Percentiles rank a stretch among this genome's conserved stretches.
These are phyloP conservation scores for Lichina pygmaea DNA, from an alignment of 495 filamentous ascomycete species.

Conservation along the genomic window DNA sequence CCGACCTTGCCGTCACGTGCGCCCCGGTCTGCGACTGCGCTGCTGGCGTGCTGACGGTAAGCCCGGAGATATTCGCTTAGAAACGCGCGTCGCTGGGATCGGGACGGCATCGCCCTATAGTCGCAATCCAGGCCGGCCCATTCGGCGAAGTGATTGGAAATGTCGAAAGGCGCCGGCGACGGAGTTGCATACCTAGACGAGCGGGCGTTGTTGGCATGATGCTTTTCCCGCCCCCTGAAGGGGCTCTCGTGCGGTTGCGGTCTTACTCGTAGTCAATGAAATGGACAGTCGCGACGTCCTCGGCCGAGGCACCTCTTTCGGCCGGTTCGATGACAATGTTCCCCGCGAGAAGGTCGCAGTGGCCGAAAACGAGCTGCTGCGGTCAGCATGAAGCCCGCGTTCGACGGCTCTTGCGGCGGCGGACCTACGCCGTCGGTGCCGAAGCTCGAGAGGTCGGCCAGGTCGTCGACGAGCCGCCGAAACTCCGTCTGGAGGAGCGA, in stretches of 20 bases:
- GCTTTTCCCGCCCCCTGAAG: not conserved
- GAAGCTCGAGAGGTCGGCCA: constrained; percentile 47
- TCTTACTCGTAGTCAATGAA: constrained; percentile 87
- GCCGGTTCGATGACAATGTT: constrained; percentile 74
- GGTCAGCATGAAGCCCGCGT: constrained; percentile 7
- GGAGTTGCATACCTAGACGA: constrained; percentile 45
- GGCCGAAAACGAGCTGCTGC: constrained; percentile 58
- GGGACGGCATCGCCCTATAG: constrained; percentile 55
- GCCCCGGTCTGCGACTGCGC: constrained; percentile 5
- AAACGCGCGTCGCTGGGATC: constrained; percentile 52
- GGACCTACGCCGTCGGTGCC: constrained; percentile 40
- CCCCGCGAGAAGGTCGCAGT: constrained; percentile 82
- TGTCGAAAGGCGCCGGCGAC: constrained; percentile 87
- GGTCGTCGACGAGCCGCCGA: constrained; percentile 31
- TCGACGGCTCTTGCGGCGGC: not conserved
- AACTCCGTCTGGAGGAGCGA: constrained; percentile 49
- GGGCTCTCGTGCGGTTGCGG: not conserved
- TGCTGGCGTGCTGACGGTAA: constrained; percentile 14
- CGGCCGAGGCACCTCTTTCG: constrained; percentile 8
- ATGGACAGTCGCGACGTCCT: constrained; percentile 25
- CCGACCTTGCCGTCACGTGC: constrained; percentile 11
- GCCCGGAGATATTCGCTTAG: constrained; percentile 49
- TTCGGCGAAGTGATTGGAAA: constrained; percentile 98
- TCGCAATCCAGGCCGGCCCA: constrained; percentile 97
- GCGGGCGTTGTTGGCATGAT: not conserved